phyloP scores from a whole-genome alignment of 495 filamentous ascomycete genomes.

The Penicillium paxilli region DNA sequence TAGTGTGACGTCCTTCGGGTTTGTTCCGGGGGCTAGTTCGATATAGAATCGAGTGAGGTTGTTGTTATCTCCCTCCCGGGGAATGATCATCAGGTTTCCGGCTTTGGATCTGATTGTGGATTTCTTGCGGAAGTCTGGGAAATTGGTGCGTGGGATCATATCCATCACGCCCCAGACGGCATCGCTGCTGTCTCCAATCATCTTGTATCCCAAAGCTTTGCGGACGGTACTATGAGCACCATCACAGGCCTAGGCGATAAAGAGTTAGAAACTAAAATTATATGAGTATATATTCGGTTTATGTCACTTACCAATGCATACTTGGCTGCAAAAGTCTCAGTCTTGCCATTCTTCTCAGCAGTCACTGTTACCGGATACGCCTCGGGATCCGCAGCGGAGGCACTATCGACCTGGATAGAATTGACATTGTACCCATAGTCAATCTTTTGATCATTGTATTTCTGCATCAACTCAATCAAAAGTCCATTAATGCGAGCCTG shows the following conservation, averaged over 20 bases:
- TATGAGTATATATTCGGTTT: too few relatives aligned
- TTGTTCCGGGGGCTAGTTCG: conserved; percentile 58
- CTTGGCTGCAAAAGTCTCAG: conserved; percentile 59
- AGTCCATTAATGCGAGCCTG: conserved; percentile 72
- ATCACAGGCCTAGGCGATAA: conserved; percentile 67
- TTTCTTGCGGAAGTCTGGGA: conserved; percentile 77
- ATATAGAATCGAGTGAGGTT: conserved; percentile 72
- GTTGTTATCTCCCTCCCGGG: conserved; percentile 62
- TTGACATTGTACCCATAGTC: conserved; percentile 63
- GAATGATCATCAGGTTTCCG: conserved; percentile 71
- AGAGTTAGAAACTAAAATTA: background rate
- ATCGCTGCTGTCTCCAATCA: conserved; percentile 75
- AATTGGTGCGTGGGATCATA: conserved; percentile 69
- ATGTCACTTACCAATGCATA: conserved; percentile 69
- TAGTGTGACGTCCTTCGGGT: conserved; percentile 37
- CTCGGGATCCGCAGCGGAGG: conserved; percentile 33
- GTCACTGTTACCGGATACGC: conserved; percentile 55
- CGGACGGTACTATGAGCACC: conserved; percentile 74
- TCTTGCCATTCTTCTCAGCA: conserved; percentile 51
- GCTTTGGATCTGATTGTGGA: conserved; percentile 60
- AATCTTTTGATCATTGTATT: conserved; percentile 47
- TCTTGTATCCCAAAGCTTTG: conserved; percentile 63
- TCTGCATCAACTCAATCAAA: conserved; percentile 52
- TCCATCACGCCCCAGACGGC: conserved; percentile 86
- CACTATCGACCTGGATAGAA: conserved; percentile 53